Evolutionary conservation across 2,329 filamentous ascomycete species (phyloP), one percentile per base, ranked within the genome.

Genomic region (Helminthosporium solani): DNA sequence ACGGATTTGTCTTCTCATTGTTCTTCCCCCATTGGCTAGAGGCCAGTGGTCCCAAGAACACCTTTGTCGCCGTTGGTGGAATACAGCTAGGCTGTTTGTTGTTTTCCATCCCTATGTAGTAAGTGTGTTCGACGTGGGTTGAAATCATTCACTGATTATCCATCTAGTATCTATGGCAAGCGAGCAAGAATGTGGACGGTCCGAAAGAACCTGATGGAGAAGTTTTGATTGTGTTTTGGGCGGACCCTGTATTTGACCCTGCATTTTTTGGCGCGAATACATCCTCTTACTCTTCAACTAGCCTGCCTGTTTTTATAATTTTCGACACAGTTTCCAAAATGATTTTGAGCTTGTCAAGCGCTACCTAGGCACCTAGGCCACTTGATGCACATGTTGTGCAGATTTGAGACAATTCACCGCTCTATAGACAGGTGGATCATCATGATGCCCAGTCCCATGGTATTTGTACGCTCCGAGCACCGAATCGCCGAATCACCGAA

Each of bases 101-200:
- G 2, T 83, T 79, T 43, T 87, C 90, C 1, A 85, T 96, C 44
- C 92, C 92, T 0, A 90, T 97, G 87, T 97, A 94, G 23, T 25
- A 25, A 25, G 23, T 25, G 23, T 25, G 23, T 25, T 25, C 23
- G 6, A 25, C 5, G 23, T 9, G 5, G 6, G 23, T 25, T 25
- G 5, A 9, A 25, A 9, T 5, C 23, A 5, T 25, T 5, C 23
- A 6, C 23, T 25, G 9, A 25, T 9, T 25, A 6, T 25, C 6
- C 9, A 25, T 25, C 9, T 25, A 25, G 23, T 67, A 88, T 97
- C 16, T 96, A 83, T 63, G 92, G 92, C 15, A 97, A 97, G 77
- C 76, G 90, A 45, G 84, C 86, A 14, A 78, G 92, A 15, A 95
- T 96, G 89, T 96, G 91, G 92, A 97, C 91, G 1, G 88, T 91